Base-by-base conservation (phyloP, 208 protist genomes). In the Trypanosoma cruzi region DNA sequence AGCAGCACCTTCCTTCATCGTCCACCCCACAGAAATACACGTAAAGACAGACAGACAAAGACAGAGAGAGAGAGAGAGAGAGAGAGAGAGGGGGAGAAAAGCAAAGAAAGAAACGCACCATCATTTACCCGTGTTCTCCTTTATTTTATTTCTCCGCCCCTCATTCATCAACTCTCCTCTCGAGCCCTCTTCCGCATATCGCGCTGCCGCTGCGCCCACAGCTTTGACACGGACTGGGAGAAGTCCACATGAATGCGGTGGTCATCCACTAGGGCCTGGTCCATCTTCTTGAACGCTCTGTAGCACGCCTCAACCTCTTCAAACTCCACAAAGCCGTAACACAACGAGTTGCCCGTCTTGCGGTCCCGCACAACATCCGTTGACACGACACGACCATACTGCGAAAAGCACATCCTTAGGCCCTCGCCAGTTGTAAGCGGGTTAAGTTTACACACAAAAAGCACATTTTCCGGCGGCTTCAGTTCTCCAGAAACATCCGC, bases 391-490 rank as follows among this genome's bases (percentile, higher is more conserved):
- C 84, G 80, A 14, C 98, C 99, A 71, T 99, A 99, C 68, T 98
- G 87, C 2, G 81, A 73, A 72, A 99, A 99, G 55, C 98, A 98
- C 48, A 98, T 68, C 44, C 94, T 87, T 3, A 99, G 82, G 36
- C 99, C 98, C 29, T 97, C 95, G 18, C 95, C 81, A 7, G 86
- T 85, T 14, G 98, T 99, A 14, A 93, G 75, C 0, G 98, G 98
- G 75, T 99, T 99, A 31, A 99, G 84, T 83, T 98, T 98, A 85
- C 98, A 99, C 22, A 99, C 98, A 77, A 99, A 99, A 18, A 99
- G 87, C 1, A 99, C 98, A 70, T 99, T 99, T 22, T 99, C 98
- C 0, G 97, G 97, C 10, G 99, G 98, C 61, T 84, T 85, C 8
- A 99, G 66, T 29, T 99, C 97, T 20, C 80, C 84, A 1, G 76